Conservation (phyloP, 805 yeast genomes). For the Kuraishia cidri region DNA sequence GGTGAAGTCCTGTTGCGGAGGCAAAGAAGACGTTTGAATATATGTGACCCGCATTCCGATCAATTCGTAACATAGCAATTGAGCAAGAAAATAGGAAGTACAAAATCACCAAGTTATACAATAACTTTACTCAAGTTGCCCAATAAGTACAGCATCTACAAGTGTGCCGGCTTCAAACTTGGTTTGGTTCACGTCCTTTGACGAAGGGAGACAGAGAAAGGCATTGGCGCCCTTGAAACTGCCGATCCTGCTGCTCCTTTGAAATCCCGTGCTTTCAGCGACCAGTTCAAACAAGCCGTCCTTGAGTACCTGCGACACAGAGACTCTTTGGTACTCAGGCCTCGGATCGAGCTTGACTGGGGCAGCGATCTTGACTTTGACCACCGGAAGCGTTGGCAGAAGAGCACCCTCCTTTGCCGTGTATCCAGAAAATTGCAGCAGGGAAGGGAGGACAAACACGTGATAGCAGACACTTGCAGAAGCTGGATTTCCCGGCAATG, state of each 20-base stretch:
- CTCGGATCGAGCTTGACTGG: constrained; percentile 33
- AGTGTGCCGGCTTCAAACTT: no score
- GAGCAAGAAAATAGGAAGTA: no score
- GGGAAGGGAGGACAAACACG: constrained; percentile 37
- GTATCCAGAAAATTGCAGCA: constrained; percentile 26
- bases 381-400: constrained; percentile 18
- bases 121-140: no score
- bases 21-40: no score
- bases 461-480: constrained; percentile 39
- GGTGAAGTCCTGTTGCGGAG: no score
- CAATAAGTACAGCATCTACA: no score
- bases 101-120: no score
- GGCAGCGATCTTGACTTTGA: constrained; percentile 23
- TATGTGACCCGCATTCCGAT: no score
- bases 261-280: constrained; percentile 39
- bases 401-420: constrained; percentile 4
- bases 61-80: no score
- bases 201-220: constrained; percentile 32
- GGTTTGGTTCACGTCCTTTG: no score
- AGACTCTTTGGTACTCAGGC: constrained; percentile 42
- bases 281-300: constrained; percentile 13
- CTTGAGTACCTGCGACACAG: constrained; percentile 14
- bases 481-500: constrained; percentile 50
- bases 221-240: constrained; percentile 40
- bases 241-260: constrained; percentile 39